Percentiles rank a stretch among this genome's conserved stretches.
phyloP scores from a whole-genome alignment of 2,329 filamentous ascomycete genomes.

The Diaporthe batatas region DNA sequence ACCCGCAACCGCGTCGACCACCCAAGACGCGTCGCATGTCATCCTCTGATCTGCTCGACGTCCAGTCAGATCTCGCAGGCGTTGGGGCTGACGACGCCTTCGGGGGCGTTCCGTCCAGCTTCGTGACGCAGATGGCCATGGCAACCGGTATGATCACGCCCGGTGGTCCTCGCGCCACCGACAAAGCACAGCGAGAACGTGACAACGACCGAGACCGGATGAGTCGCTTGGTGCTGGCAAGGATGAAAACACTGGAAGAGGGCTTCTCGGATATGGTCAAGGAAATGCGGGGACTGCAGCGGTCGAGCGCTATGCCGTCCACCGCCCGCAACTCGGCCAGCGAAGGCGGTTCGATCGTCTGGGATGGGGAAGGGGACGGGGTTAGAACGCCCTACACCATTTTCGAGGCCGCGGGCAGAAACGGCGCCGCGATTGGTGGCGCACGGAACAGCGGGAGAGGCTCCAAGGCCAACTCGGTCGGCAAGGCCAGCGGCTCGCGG shows the following conservation, averaged over 20 bases:
- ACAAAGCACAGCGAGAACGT: conserved; percentile 48
- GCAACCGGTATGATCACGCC: conserved; percentile 72
- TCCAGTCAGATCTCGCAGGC: conserved; percentile 74
- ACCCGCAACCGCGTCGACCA: conserved; percentile 57
- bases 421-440: conserved; percentile 46
- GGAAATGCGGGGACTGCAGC: conserved; percentile 78
- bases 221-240: conserved; percentile 83
- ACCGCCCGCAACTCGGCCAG: conserved; percentile 65
- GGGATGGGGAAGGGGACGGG: conserved; percentile 36
- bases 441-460: conserved; percentile 45
- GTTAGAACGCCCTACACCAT: conserved; percentile 40
- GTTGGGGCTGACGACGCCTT: conserved; percentile 72
- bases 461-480: conserved; percentile 43
- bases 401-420: conserved; percentile 54
- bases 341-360: conserved; percentile 37
- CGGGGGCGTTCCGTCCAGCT: conserved; percentile 78
- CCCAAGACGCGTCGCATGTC: conserved; percentile 62
- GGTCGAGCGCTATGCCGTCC: conserved; percentile 54
- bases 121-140: conserved; percentile 84
- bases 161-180: conserved; percentile 57
- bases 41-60: conserved; percentile 75
- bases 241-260: conserved; percentile 94
- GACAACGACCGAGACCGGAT: conserved; percentile 73
- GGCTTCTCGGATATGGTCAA: conserved; percentile 88
- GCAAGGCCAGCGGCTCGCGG: conserved; percentile 48